Conservation (phyloP, 257 asterid species). For the Penstemon eatonii region DNA sequence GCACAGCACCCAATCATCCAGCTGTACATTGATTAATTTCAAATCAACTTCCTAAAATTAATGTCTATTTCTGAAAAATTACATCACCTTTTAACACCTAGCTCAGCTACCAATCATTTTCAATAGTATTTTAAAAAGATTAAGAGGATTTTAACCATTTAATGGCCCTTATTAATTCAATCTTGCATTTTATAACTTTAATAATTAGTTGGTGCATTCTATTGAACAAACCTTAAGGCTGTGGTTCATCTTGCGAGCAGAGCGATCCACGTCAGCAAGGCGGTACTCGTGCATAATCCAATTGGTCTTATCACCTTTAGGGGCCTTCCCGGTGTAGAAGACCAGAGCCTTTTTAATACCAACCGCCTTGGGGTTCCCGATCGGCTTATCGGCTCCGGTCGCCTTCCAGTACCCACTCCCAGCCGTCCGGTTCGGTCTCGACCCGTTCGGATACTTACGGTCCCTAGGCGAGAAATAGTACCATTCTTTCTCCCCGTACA, state of each 20-base stretch:
- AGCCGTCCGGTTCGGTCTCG: slow-evolving; percentile 87
- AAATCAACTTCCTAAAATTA: not conserved
- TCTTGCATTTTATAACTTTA: no score
- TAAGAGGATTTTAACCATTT: no score
- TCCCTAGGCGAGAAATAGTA: slow-evolving; percentile 88
- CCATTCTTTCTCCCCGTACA: slow-evolving; percentile 95
- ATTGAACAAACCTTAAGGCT: slow-evolving; percentile 65
- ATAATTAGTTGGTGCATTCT: not conserved
- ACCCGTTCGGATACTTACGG: slow-evolving; percentile 90
- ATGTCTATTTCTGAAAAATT: not conserved
- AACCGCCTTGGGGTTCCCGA: slow-evolving; percentile 64
- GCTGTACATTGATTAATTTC: slow-evolving; percentile 40
- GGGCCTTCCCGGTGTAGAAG: slow-evolving; percentile 87
- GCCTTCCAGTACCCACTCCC: slow-evolving; percentile 96
- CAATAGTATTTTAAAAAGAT: no score
- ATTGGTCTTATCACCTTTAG: slow-evolving; percentile 73
- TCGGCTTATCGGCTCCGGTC: slow-evolving; percentile 88
- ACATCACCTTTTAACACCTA: no score
- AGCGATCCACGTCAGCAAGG: slow-evolving; percentile 82
- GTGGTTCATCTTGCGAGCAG: slow-evolving; percentile 64
- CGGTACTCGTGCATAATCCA: slow-evolving; percentile 98
- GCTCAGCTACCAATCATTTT: no score
- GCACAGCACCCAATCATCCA: slow-evolving; percentile 94
- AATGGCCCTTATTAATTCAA: no score
- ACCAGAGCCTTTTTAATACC: slow-evolving; percentile 87